Evolutionary conservation across 2,329 filamentous ascomycete species (phyloP).

Genomic region (Plectosphaerella sp.): DNA sequence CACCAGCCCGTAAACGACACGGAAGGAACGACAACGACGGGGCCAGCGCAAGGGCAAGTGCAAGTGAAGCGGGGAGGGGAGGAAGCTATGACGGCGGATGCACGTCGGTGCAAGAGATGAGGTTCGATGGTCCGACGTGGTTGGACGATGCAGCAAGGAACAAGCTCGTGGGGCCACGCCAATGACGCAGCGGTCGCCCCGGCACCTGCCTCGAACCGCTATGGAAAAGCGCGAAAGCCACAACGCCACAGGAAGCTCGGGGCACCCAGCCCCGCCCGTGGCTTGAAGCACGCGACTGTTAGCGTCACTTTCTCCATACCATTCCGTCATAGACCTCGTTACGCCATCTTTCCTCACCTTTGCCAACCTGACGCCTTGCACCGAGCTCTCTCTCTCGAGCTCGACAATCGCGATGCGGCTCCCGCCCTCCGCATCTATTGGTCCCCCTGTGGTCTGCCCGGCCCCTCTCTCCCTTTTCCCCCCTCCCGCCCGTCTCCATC

Average conservation of each 20-base stretch:
- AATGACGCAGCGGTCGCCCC: slow-evolving; percentile 10
- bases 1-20: slow-evolving; percentile 1
- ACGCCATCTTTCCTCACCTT: slow-evolving; percentile 8
- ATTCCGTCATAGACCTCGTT: slow-evolving; percentile 10
- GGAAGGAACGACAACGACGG: slow-evolving; percentile 1
- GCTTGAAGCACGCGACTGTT: slow-evolving; percentile 3
- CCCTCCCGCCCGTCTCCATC: neutral
- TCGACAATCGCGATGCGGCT: neutral
- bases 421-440: neutral
- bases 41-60: too few relatives aligned
- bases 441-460: neutral
- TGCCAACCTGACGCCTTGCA: slow-evolving; percentile 8
- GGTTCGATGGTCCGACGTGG: slow-evolving; percentile 1
- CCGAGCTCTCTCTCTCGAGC: neutral
- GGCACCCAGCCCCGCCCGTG: neutral
- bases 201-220: neutral
- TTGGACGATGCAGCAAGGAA: slow-evolving; percentile 1
- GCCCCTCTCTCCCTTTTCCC: neutral
- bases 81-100: slow-evolving; percentile 8
- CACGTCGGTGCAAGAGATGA: neutral
- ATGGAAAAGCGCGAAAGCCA: too few relatives aligned
- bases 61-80: neutral
- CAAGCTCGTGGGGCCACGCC: slow-evolving; percentile 7
- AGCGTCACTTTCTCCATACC: slow-evolving; percentile 12
- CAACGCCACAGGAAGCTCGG: too few relatives aligned